phyloP scores from a whole-genome alignment of 2,329 filamentous ascomycete genomes.

The Celoporthe dispersa region DNA sequence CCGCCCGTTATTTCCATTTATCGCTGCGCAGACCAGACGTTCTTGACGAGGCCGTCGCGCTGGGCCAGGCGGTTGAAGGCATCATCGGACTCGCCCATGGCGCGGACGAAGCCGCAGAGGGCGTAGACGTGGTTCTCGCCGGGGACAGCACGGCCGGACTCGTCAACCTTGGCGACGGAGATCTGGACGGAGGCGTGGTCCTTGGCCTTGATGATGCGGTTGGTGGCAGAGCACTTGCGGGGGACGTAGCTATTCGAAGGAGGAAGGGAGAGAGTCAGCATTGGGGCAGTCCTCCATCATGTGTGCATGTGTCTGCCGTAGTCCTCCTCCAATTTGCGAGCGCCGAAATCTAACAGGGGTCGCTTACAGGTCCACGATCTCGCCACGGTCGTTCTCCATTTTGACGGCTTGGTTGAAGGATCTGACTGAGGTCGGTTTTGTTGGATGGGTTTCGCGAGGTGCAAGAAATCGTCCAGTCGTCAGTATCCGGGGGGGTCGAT shows the following conservation, averaged over 20 bases:
- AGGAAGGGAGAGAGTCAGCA: conserved; percentile 36
- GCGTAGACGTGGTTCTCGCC: conserved; percentile 98
- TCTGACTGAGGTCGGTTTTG: conserved; percentile 36
- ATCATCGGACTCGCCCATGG: conserved; percentile 98
- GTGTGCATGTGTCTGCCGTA: background rate
- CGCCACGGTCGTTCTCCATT: conserved; percentile 99
- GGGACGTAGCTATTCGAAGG: conserved; percentile 78
- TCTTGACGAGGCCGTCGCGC: conserved; percentile 96
- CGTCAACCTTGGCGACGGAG: conserved; percentile 96
- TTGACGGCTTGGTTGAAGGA: conserved; percentile 55
- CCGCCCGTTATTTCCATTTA: conserved; percentile 44
- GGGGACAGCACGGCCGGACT: conserved; percentile 91
- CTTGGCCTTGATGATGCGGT: conserved; percentile 99
- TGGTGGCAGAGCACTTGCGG: conserved; percentile 98
- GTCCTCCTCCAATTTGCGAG: too few species aligned
- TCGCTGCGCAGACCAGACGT: conserved; percentile 83
- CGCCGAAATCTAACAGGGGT: conserved; percentile 18
- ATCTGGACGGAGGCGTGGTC: conserved; percentile 99
- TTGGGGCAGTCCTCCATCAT: background rate
- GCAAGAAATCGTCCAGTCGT: conserved; percentile 38
- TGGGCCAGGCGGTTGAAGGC: conserved; percentile 93
- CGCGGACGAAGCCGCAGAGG: conserved; percentile 95
- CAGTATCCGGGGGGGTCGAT: conserved; percentile 18
- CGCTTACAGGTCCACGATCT: conserved; percentile 97
- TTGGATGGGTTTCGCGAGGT: conserved; percentile 38